Evolutionary conservation across 2,329 filamentous ascomycete species (phyloP), one percentile per base, ranked within the genome.

Genomic region (Calonectria henricotiae): DNA sequence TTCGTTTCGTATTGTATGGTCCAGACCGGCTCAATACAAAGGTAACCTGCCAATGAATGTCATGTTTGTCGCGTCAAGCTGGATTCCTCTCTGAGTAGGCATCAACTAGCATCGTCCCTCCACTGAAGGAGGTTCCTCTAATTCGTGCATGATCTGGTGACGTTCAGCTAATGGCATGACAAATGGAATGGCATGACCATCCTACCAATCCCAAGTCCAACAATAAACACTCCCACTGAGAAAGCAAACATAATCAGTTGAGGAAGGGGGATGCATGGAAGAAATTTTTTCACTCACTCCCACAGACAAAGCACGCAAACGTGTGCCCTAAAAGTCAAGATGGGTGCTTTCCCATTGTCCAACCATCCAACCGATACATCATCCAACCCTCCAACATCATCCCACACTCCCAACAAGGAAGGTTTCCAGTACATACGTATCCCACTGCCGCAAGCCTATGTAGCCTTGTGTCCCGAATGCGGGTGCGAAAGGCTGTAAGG

Each of bases 111-210:
- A 37, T 55, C 58, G 54, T 54, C 46, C 13, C 32, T 30, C 30
- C 17, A 60, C 43, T 25, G 27, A 30, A 30, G 27, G 7, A 30
- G 27, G 27, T 9, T 37, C 35, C 20, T 55, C 51, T 20, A 55
- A 46, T 39, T 47, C 39, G 67, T 61, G 61, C 39, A 61, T 61
- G 61, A 64, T 54, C 58, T 60, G 54, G 46, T 46, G 54, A 62
- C 63, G 20, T 15, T 39, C 41, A 25, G 32, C 32, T 41, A 65
- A 65, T 77, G 72, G 72, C 69, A 77, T 77, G 76, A 77, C 69
- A 76, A 47, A 61, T 55, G 41, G 37, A 44, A 74, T 77, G 74
- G 73, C 68, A 69, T 77, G 76, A 77, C 73, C 61, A 35, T 30
- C 13, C 27, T 49, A 37, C 54, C 62, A 44, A 58, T 62, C 39